Base-by-base conservation (phyloP, 257 asterid species). In the Forsythia suspensa region DNA sequence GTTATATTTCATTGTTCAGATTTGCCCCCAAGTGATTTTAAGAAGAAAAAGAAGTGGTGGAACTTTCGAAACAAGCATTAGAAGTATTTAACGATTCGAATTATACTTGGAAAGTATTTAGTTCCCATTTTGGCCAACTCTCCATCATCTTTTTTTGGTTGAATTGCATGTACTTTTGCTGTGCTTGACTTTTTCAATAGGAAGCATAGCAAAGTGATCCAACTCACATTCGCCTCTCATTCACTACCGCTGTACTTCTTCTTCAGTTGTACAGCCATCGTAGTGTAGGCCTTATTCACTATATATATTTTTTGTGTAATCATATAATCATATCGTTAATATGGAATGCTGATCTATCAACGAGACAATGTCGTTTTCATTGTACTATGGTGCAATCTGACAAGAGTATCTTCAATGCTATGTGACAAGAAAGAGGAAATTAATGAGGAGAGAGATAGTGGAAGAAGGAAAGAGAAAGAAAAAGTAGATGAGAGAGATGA, bases 41-140 rank as follows among this genome's bases (percentile, higher is more conserved):
- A 63, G 70, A 91, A 91, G 88, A 93, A 93, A 91, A 95, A 92
- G 77, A 96, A 86, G 88, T 93, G 97, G 97, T 90, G 98, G 99
- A 88, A 73, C 86, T 91, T 94, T 41, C 76, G 98, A 8, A 91
- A 92, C 90, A 91, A 90, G 89, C 84, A 88, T 81, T 86, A 86
- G 38, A 10, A 24, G 70, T 63, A 29, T 63, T 24, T 24, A 63
- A 63, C 40, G 18, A 63, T 63, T 24, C n/a, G 36, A 20, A 59
- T 21, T 59, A 18, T 20, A 24, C 40, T 63, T 1, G 11, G 24
- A 55, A 55, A 55, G 65, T n/a, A 55, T 55, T n/a, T 55, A n/a
- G 24, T 55, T 16, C 65, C 24, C 29, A 55, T 55, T 18, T 55
- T 4, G 24, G 65, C 4, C 6, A 55, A 0, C n/a, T 55, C 29